Conservation (phyloP, 371 early-diverging fungal genomes). For the Quaeritorhiza haematococci region DNA sequence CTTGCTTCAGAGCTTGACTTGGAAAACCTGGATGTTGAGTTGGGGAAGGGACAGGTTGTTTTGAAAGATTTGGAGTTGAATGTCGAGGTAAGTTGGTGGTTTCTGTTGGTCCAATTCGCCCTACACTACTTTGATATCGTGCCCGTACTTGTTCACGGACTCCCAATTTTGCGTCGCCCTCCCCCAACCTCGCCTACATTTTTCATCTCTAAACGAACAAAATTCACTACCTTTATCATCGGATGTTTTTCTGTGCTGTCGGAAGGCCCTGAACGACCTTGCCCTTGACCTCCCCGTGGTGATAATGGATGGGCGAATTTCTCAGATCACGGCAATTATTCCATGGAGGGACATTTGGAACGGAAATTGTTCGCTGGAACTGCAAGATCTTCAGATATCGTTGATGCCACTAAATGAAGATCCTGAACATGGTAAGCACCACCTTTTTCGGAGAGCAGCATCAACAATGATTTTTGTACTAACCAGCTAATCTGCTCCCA, state of each 20-base stretch:
- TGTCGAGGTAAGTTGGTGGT: constrained; percentile 63
- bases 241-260: too few relatives aligned
- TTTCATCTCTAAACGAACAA: too few relatives aligned
- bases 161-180: too few relatives aligned
- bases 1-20: constrained; percentile 71
- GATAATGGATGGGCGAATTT: constrained; percentile 63
- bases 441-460: neutral
- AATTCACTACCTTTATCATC: too few relatives aligned
- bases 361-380: constrained; percentile 67
- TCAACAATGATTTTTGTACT: too few relatives aligned
- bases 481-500: too few relatives aligned
- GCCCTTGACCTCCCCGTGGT: constrained; percentile 62
- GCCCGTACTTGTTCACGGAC: too few relatives aligned
- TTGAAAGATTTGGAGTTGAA: constrained; percentile 76
- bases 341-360: constrained; percentile 82
- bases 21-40: constrained; percentile 81
- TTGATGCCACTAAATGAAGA: constrained; percentile 45
- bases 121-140: too few relatives aligned
- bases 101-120: too few relatives aligned
- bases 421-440: constrained; percentile 29
- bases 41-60: constrained; percentile 73
- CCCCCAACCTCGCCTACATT: too few relatives aligned
- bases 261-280: constrained; percentile 70
- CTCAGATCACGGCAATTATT: constrained; percentile 64
- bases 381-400: constrained; percentile 66